Base-by-base conservation (phyloP, 768 basidiomycete species). In the Auricularia heimuer region DNA sequence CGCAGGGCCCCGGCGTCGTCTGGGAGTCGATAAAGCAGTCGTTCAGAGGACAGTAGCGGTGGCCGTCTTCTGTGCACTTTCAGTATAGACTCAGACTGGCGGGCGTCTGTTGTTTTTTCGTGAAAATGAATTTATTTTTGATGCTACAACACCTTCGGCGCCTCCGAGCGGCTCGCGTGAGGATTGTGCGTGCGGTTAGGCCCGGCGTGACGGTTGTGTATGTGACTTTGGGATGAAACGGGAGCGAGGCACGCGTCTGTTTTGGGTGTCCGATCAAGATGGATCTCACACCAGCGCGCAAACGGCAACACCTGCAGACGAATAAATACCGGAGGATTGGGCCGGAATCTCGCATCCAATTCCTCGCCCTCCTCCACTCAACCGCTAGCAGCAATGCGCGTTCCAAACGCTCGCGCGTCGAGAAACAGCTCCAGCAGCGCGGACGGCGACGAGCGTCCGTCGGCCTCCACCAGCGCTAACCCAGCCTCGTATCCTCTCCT, bases 1-100 rank as follows among this genome's bases (percentile, higher is more conserved):
- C 96, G 16, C 97, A 98, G 79, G 85, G 89, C 18, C 97, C 97
- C 1, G 82, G 80, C 62, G 82, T 97, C 54, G 96, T 99, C 21
- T 98, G 97, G 97, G 88, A 89, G 70, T 84, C 84, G 74, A 72
- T 94, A 64, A 77, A 82, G 66, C 82, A 85, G 70, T 78, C 89
- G 63, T 92, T 92, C 73, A 29, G 56, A 35, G 56, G 56, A 35
- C 56, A 60, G 56, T 54, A 54, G 54, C 56, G 33, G 56, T 54
- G n/a, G 54, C 39, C 39, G 12, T 42, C 12, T 14, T 14, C 12
- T 14, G 39, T 42, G 7, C 39, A 42, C 39, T 42, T 42, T 42
- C 39, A 7, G 39, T 42, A 42, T 42, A 42, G 39, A 42, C 39
- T 42, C 12, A 42, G 39, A 42, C 39, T 42, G 39, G 12, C 39